A percentile compares a stretch with the other conserved stretches of the same genome.
Evolutionary conservation across 768 basidiomycete species (phyloP).

Genomic region (Pleurotus pulmonarius): DNA sequence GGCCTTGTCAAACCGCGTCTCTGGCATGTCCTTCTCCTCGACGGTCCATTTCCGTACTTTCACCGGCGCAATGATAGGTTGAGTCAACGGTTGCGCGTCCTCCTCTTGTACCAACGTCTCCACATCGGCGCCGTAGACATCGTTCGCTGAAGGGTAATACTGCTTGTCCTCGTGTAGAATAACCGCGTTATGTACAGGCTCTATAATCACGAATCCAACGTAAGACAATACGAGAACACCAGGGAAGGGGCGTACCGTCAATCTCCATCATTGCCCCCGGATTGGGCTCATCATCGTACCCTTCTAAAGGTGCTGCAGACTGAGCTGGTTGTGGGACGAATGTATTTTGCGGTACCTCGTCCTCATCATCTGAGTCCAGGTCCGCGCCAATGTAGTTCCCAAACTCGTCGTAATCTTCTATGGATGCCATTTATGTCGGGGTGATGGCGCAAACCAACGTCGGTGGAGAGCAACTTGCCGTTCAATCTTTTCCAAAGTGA

Average conservation of each 20-base stretch:
- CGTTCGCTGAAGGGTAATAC: slow-evolving; percentile 91
- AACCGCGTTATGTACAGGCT: slow-evolving; percentile 77
- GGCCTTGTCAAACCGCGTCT: slow-evolving; percentile 98
- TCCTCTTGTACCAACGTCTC: slow-evolving; percentile 98
- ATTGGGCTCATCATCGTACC: slow-evolving; percentile 71
- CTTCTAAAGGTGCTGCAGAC: slow-evolving; percentile 61
- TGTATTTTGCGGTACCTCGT: slow-evolving; percentile 50
- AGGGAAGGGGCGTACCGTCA: slow-evolving; percentile 51
- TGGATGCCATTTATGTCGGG: slow-evolving; percentile 35
- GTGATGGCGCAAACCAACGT: background rate
- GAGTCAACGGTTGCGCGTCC: slow-evolving; percentile 90
- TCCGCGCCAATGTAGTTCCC: slow-evolving; percentile 98
- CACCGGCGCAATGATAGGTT: slow-evolving; percentile 93
- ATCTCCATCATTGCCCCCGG: slow-evolving; percentile 78
- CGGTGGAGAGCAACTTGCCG: background rate
- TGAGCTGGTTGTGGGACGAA: slow-evolving; percentile 31
- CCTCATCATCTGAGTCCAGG: slow-evolving; percentile 84
- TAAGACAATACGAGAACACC: slow-evolving; percentile 9
- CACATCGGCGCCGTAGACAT: slow-evolving; percentile 91
- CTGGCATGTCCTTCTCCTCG: slow-evolving; percentile 93
- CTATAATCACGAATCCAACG: slow-evolving; percentile 31
- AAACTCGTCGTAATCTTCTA: slow-evolving; percentile 91
- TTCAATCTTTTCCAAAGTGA: background rate
- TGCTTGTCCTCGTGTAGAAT: slow-evolving; percentile 96
- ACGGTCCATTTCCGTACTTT: slow-evolving; percentile 94